A percentile compares a stretch with the other conserved stretches of the same genome.
Evolutionary conservation across 371 early-diverging fungal genomes (phyloP).

Genomic region (Cokeromyces recurvatus): DNA sequence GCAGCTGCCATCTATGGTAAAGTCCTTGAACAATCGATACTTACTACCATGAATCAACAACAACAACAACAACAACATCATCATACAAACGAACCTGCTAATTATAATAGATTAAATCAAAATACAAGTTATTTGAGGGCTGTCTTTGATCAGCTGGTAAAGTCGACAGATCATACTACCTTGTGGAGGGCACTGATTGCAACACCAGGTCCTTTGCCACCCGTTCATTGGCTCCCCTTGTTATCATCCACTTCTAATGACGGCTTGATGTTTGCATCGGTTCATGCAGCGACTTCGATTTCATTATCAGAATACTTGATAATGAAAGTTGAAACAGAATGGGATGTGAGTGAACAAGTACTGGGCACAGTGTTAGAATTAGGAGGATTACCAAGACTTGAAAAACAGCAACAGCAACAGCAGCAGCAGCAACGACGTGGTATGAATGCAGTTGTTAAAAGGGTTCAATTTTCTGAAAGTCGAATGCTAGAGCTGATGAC

Average conservation of each 20-base stretch:
- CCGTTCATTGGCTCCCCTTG: constrained; percentile 56
- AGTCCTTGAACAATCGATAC: constrained; percentile 11
- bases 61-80: background rate
- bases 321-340: too few relatives aligned
- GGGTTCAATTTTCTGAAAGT: constrained; percentile 37
- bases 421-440: constrained; percentile 52
- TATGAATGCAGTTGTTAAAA: constrained; percentile 47
- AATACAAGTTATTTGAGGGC: constrained; percentile 53
- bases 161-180: too few relatives aligned
- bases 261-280: constrained; percentile 38
- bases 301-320: constrained; percentile 50
- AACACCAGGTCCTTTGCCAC: constrained; percentile 49
- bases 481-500: constrained; percentile 35
- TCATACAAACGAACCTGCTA: constrained; percentile 41
- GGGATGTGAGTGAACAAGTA: constrained; percentile 30
- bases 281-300: constrained; percentile 49
- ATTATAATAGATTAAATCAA: constrained; percentile 43
- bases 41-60: background rate
- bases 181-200: too few relatives aligned
- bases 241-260: constrained; percentile 29
- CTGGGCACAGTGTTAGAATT: constrained; percentile 45
- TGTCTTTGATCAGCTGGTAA: constrained; percentile 33
- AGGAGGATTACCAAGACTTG: constrained; percentile 32
- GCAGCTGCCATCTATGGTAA: constrained; percentile 38
- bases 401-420: too few relatives aligned